Conservation (phyloP, 331 rosid species). For the Telfairia occidentalis region DNA sequence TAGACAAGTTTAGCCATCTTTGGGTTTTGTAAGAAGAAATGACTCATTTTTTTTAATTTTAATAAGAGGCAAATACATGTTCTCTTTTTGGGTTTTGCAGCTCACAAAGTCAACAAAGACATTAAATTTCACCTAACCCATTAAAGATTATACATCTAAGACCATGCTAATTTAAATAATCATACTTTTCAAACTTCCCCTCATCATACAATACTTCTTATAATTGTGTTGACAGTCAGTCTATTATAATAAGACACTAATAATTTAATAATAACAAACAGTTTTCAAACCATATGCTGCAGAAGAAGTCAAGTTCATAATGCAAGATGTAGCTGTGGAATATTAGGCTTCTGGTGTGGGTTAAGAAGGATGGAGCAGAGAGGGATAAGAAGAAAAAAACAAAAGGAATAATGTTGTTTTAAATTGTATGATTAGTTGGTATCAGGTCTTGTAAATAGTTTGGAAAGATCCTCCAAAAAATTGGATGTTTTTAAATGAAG, state of each 20-base stretch:
- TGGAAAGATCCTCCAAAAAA: neutral
- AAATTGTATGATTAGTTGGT: neutral
- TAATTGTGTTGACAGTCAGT: neutral
- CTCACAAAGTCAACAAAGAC: conserved; percentile 5
- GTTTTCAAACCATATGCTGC: neutral
- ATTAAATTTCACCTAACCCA: conserved; percentile 7
- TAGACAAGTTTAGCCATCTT: neutral
- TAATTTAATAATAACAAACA: neutral
- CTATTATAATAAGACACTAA: neutral
- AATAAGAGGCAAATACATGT: neutral
- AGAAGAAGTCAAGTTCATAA: neutral
- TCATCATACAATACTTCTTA: neutral
- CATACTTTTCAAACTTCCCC: neutral
- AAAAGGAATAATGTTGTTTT: neutral
- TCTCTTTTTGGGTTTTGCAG: neutral
- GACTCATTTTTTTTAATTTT: neutral
- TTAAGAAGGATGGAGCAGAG: too few relatives aligned
- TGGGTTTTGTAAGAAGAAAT: neutral
- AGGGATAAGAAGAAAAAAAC: neutral
- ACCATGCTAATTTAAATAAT: neutral
- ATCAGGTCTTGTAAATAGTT: neutral
- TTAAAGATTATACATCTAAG: neutral
- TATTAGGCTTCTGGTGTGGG: neutral
- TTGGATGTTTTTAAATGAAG: neutral
- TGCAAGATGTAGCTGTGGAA: conserved; percentile 3